These are phyloP conservation scores for Dispira parvispora DNA, from an alignment of 192 early-diverging fungal genomes.

Conservation along the genomic window DNA sequence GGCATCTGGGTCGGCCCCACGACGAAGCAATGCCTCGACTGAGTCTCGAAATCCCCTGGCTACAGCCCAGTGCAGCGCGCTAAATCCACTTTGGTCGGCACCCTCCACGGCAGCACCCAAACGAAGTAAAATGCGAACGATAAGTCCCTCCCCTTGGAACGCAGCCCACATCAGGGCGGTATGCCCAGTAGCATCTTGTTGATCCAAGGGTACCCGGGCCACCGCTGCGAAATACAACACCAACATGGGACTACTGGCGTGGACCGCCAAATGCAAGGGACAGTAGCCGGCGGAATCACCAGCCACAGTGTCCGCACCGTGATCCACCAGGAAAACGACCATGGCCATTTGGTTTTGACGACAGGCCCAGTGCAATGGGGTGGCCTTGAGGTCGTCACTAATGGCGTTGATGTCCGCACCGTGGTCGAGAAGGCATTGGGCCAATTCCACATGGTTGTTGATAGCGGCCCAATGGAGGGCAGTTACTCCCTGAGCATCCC, in stretches of 20 bases:
- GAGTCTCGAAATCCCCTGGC: constrained; percentile 35
- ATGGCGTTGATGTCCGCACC: constrained; percentile 56
- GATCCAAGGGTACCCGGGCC: constrained; percentile 54
- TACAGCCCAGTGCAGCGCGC: constrained; percentile 85
- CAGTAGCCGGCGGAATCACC: constrained; percentile 81
- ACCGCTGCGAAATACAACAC: constrained; percentile 53
- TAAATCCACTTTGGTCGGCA: constrained; percentile 53
- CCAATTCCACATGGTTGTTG: constrained; percentile 48
- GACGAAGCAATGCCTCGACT: constrained; percentile 50
- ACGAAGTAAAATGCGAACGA: constrained; percentile 49
- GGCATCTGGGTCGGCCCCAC: constrained; percentile 45
- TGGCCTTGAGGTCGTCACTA: constrained; percentile 63
- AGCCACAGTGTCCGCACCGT: constrained; percentile 56
- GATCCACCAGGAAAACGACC: constrained; percentile 51
- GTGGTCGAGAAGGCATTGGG: constrained; percentile 59
- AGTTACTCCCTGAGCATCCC: constrained; percentile 51
- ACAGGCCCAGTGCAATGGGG: constrained; percentile 85
- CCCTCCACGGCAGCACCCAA: constrained; percentile 51
- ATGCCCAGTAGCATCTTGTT: constrained; percentile 52
- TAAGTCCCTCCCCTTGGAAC: constrained; percentile 64
- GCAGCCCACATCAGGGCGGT: constrained; percentile 93
- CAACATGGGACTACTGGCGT: constrained; percentile 63
- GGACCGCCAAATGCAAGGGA: constrained; percentile 72
- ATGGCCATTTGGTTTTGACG: constrained; percentile 57
- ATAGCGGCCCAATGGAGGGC: constrained; percentile 79